phyloP scores from a whole-genome alignment of 2,329 filamentous ascomycete species.

The Penicillium concentricum region DNA sequence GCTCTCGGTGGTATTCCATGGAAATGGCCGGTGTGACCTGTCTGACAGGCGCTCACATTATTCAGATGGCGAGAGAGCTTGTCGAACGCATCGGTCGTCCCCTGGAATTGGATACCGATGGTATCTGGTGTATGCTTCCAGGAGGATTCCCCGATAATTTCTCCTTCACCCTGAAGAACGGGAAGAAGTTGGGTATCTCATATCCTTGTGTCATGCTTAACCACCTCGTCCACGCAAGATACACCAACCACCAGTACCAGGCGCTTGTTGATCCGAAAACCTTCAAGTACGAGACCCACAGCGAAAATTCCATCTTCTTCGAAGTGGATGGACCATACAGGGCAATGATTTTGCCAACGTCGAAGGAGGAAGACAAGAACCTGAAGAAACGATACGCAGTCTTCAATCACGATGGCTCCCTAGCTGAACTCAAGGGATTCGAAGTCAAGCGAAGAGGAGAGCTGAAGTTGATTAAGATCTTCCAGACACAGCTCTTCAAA shows the following conservation, averaged over 20 bases:
- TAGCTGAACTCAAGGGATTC: constrained; percentile 95
- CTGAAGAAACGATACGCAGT: constrained; percentile 99
- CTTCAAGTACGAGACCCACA: constrained; percentile 93
- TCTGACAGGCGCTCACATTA: constrained; percentile 92
- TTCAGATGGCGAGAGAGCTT: constrained; percentile 89
- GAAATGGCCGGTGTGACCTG: constrained; percentile 99
- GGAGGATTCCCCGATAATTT: constrained; percentile 97
- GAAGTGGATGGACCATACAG: constrained; percentile 97
- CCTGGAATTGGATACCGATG: constrained; percentile 92
- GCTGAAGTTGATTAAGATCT: constrained; percentile 98
- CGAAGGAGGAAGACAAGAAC: constrained; percentile 99
- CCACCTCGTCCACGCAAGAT: constrained; percentile 88
- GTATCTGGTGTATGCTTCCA: constrained; percentile 99
- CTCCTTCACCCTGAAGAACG: constrained; percentile 86
- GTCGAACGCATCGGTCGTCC: constrained; percentile 92
- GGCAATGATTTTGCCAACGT: constrained; percentile 95
- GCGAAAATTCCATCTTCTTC: constrained; percentile 99
- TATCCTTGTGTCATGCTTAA: constrained; percentile 99
- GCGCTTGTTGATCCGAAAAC: constrained; percentile 74
- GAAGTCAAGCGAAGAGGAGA: constrained; percentile 97
- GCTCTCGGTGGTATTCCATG: constrained; percentile 97
- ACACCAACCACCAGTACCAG: constrained; percentile 98
- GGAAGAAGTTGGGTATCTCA: constrained; percentile 94
- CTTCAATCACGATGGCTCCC: constrained; percentile 94
- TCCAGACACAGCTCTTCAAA: constrained; percentile 98